Evolutionary conservation across 1,284 basidiomycete genomes (phyloP).

Genomic region (Bondarzewia mesenterica): DNA sequence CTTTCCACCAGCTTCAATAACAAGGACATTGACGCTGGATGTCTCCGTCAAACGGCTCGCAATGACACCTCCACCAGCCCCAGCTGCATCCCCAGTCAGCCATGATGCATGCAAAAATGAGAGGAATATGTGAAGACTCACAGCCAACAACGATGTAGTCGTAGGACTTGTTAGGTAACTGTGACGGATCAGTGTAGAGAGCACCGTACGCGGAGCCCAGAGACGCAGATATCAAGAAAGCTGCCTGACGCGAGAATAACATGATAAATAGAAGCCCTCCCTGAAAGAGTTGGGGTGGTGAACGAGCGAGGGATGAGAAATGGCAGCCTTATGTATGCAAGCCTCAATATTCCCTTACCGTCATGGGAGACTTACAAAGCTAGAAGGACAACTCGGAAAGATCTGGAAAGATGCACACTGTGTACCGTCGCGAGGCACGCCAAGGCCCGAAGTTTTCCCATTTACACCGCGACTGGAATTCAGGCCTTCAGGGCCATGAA

Average conservation of each 20-base stretch:
- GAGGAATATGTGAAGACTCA: neutral
- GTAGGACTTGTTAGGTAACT: constrained; percentile 1
- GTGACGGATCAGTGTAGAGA: neutral
- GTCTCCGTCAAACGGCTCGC: constrained; percentile 4
- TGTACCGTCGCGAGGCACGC: neutral
- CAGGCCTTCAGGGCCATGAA: neutral
- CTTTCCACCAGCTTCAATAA: constrained; percentile 9
- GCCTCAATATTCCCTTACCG: no score
- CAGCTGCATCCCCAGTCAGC: neutral
- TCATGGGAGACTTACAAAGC: no score
- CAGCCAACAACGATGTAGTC: constrained; percentile 9
- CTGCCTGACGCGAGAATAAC: neutral
- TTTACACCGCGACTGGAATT: neutral
- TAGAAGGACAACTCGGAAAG: neutral
- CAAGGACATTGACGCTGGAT: constrained; percentile 4
- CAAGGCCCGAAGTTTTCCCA: neutral
- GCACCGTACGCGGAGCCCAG: neutral
- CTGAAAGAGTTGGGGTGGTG: neutral
- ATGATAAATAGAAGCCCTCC: neutral
- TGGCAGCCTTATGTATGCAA: no score
- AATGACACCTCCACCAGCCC: constrained; percentile 5
- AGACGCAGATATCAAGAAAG: neutral
- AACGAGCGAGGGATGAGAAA: no score
- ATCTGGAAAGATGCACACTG: no score
- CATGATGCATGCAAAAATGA: neutral